Evolutionary conservation across 2,329 filamentous ascomycete species (phyloP), one percentile per base, ranked within the genome.

Genomic region (Fusarium sp.): DNA sequence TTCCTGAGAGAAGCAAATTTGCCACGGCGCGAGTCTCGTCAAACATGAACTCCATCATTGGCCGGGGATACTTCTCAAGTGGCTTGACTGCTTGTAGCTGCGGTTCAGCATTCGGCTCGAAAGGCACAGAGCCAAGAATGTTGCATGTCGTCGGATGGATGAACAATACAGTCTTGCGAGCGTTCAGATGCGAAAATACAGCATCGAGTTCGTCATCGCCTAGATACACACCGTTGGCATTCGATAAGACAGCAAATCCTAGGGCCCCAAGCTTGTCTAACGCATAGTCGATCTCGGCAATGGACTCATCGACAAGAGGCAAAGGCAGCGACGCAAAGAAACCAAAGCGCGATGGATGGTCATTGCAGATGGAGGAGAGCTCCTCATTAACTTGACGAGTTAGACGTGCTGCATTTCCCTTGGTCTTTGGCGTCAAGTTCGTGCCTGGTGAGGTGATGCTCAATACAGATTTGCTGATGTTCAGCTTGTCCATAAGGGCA

Each of bases 1-100:
- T 58, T 8, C 48, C 49, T 3, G 56, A 53, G 20, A 58, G 56
- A 17, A 58, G 22, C 2, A 58, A 20, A 17, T 58, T 54, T 4
- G 49, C 56, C 1, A 54, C n/a, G 6, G 56, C 49, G 4, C 56
- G 56, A 6, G 56, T 58, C 14, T 53, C 49, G 20, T 58, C 56
- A 7, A 58, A 54, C 41, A 58, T 58, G 20, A 53, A 54, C 35
- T 58, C 56, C 41, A 58, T 53, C 48, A 58, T 53, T 3, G 49
- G 41, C 4, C 33, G 48, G 3, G 56, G 56, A 35, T 41, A 41
- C 1, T 37, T 43, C 7, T 43, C 39, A 3, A 56, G 39, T 10
- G 54, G 54, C 22, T 22, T 56, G 2, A 32, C 54, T 7, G 48
- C 13, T 5, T 24, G 24, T 24, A 24, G 4, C 24, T 24, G 24